These are phyloP conservation scores for Aspergillus pseudoterreus DNA, from an alignment of 2,329 filamentous ascomycete species.

Conservation along the genomic window DNA sequence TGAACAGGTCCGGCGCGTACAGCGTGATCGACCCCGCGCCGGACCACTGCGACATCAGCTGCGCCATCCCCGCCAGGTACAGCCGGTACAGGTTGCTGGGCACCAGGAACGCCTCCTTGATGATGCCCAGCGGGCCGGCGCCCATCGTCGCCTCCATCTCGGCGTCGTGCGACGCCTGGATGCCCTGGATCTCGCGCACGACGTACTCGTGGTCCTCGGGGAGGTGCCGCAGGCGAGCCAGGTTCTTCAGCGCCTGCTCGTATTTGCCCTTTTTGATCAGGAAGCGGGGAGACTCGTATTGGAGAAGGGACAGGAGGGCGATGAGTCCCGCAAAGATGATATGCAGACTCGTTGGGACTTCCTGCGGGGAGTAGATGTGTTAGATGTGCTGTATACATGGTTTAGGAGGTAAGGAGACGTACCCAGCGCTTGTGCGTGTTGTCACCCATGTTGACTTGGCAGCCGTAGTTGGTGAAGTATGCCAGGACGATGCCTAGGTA, in stretches of 20 bases:
- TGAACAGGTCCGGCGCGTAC: slow-evolving; percentile 71
- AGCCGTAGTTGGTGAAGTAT: slow-evolving; percentile 71
- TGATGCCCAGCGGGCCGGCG: slow-evolving; percentile 58
- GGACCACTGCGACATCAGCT: slow-evolving; percentile 71
- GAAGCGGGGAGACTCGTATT: slow-evolving; percentile 67
- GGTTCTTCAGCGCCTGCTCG: slow-evolving; percentile 44
- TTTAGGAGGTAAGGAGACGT: slow-evolving; percentile 26
- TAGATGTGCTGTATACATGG: slow-evolving; percentile 7
- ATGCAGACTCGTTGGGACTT: slow-evolving; percentile 68
- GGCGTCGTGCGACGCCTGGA: slow-evolving; percentile 63
- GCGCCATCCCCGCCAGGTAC: slow-evolving; percentile 64
- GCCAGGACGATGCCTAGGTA: slow-evolving; percentile 75
- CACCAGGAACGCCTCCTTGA: slow-evolving; percentile 66
- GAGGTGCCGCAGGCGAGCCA: slow-evolving; percentile 57
- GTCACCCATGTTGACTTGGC: slow-evolving; percentile 48
- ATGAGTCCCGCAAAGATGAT: slow-evolving; percentile 74
- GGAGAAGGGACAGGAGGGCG: slow-evolving; percentile 64
- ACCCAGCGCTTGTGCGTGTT: slow-evolving; percentile 47
- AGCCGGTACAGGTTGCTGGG: slow-evolving; percentile 69
- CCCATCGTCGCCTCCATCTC: slow-evolving; percentile 70
- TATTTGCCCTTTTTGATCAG: slow-evolving; percentile 62
- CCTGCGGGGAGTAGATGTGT: slow-evolving; percentile 14
- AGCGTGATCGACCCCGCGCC: slow-evolving; percentile 72
- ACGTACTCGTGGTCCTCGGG: slow-evolving; percentile 60
- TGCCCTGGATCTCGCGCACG: slow-evolving; percentile 58